A percentile compares a stretch with the other conserved stretches of the same genome.
Conservation (phyloP, 176 grass and related monocot species). For the Lolium rigidum region DNA sequence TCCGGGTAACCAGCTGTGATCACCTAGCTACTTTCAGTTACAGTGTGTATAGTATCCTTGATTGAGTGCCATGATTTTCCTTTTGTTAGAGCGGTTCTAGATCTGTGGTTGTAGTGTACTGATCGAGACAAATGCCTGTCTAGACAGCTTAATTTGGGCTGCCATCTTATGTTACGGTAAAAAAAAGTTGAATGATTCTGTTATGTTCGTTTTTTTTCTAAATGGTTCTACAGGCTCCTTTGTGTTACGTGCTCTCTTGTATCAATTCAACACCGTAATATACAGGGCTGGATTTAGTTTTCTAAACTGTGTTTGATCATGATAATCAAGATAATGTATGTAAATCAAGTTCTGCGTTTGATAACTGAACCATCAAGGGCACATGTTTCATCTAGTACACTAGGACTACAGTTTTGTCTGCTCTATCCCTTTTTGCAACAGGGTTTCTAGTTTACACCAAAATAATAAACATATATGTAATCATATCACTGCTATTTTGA, state of each 20-base stretch:
- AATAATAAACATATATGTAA: too few relatives aligned
- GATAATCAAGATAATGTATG: not conserved
- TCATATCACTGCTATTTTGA: too few relatives aligned
- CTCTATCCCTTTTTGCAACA: too few relatives aligned
- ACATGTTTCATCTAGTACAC: not conserved
- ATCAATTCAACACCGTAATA: not conserved
- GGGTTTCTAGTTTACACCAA: too few relatives aligned
- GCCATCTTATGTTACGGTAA: not conserved
- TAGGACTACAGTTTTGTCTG: not conserved
- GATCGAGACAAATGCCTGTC: too few relatives aligned
- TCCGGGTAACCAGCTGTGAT: conserved; percentile 48
- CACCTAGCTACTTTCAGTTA: not conserved
- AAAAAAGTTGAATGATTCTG: too few relatives aligned
- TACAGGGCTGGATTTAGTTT: not conserved
- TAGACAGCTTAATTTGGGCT: not conserved
- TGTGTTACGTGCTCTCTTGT: not conserved
- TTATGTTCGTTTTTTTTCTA: too few relatives aligned
- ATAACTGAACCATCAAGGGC: not conserved
- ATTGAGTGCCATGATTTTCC: not conserved
- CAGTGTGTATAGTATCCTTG: not conserved
- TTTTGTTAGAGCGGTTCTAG: not conserved
- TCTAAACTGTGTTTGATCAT: not conserved
- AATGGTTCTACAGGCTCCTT: not conserved
- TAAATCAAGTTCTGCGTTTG: not conserved
- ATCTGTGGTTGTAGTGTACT: too few relatives aligned